Conservation (phyloP, 2,329 filamentous ascomycete species). For the Sphaerulina musiva region DNA sequence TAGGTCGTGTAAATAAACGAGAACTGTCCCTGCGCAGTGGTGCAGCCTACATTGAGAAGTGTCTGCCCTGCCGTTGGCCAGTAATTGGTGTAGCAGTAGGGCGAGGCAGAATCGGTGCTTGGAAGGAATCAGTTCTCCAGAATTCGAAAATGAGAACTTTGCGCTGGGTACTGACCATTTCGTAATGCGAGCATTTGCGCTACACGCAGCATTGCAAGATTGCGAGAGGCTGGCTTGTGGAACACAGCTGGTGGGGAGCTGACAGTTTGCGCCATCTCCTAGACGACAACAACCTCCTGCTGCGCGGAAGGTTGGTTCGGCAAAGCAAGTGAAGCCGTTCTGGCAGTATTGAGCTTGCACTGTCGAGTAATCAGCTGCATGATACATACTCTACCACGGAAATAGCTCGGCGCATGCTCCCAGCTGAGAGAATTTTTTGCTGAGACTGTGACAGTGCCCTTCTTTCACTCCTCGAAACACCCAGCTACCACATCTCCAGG, state of each 20-base stretch:
- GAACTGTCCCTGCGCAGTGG: constrained; percentile 2
- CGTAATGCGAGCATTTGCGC: not conserved
- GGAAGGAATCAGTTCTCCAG: not conserved
- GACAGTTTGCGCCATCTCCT: constrained; percentile 5
- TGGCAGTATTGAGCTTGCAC: not conserved
- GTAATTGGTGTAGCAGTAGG: constrained; percentile 8
- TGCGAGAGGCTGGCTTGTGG: not conserved
- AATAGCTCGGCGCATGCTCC: not conserved
- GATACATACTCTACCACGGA: not conserved
- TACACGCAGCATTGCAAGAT: constrained; percentile 3
- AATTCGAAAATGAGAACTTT: not conserved
- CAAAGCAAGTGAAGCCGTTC: constrained; percentile 1
- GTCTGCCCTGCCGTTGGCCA: constrained; percentile 4
- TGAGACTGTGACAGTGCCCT: no score
- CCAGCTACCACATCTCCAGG: no score
- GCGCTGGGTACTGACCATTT: not conserved
- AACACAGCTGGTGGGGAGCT: constrained; percentile 3
- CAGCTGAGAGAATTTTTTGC: no score
- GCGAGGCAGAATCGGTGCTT: not conserved
- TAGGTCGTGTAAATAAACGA: constrained; percentile 5
- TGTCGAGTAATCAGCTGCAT: not conserved
- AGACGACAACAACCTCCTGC: constrained; percentile 8
- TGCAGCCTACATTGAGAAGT: constrained; percentile 1
- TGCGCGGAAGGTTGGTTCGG: not conserved
- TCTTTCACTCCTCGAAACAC: no score